These are phyloP conservation scores for Mollisia scopiformis DNA, from an alignment of 2,329 filamentous ascomycete species.

Conservation along the genomic window DNA sequence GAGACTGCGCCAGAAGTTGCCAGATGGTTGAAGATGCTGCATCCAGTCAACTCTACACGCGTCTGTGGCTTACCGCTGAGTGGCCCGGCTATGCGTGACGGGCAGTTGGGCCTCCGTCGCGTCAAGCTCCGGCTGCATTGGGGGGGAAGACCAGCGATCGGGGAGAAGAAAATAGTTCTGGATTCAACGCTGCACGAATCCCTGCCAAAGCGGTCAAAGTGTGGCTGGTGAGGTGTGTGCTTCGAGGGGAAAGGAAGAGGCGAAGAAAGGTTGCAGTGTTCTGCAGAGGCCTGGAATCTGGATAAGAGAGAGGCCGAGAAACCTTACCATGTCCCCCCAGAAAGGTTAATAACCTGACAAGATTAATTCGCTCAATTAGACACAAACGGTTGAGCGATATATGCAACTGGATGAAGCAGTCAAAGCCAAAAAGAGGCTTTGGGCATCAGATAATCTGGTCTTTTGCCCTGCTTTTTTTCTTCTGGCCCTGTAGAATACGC, in stretches of 20 bases:
- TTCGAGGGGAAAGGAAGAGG: neutral
- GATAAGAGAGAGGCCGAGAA: neutral
- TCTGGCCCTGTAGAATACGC: too few relatives aligned
- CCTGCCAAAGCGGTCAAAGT: conserved; percentile 19
- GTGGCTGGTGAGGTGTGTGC: conserved; percentile 18
- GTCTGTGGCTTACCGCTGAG: neutral
- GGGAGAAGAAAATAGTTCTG: neutral
- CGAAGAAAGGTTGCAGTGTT: neutral
- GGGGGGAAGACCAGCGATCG: neutral
- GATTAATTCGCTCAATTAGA: conserved; percentile 9
- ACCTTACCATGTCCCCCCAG: neutral
- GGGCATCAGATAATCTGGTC: neutral
- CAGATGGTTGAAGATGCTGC: neutral
- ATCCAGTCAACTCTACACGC: conserved; percentile 2
- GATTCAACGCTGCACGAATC: neutral
- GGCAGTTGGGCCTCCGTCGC: neutral
- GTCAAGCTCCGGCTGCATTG: neutral
- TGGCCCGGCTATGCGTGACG: neutral
- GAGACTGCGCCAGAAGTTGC: neutral
- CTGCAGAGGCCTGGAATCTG: neutral
- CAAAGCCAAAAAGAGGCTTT: conserved; percentile 8
- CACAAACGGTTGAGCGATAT: conserved; percentile 11
- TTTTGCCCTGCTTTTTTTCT: neutral
- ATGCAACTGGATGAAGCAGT: conserved; percentile 7
- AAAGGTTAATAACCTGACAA: neutral